Conservation (phyloP, 345 rosid genomes). For the Boechera divaricarpa region DNA sequence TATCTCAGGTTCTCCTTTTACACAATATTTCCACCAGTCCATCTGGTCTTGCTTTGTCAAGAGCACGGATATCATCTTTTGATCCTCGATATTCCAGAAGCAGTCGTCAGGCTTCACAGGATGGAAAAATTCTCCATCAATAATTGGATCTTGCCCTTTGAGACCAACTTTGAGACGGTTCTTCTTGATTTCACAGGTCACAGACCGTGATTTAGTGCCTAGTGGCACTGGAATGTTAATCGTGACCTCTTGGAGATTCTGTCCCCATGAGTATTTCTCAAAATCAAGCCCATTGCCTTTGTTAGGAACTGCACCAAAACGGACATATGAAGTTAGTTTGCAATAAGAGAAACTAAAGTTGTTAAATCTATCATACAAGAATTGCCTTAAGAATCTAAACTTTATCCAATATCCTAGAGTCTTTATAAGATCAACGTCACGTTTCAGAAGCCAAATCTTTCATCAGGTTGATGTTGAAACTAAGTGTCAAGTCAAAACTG, state of each 20-base stretch:
- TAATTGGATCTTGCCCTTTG: slow-evolving; percentile 78
- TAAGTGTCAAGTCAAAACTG: background rate
- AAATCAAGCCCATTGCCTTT: slow-evolving; percentile 89
- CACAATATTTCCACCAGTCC: slow-evolving; percentile 93
- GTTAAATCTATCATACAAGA: background rate
- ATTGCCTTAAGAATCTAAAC: slow-evolving; percentile 14
- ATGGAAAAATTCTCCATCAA: slow-evolving; percentile 76
- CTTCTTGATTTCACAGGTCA: slow-evolving; percentile 82
- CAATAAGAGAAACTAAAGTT: background rate
- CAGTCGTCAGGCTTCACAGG: slow-evolving; percentile 82
- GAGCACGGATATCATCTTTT: slow-evolving; percentile 51
- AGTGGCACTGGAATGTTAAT: slow-evolving; percentile 70
- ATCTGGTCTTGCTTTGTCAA: slow-evolving; percentile 89
- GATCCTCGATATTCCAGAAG: slow-evolving; percentile 85
- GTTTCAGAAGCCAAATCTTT: too few relatives aligned
- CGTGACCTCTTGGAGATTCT: slow-evolving; percentile 82
- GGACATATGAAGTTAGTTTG: background rate
- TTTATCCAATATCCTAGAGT: background rate
- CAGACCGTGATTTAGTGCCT: slow-evolving; percentile 77
- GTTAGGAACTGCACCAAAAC: slow-evolving; percentile 68
- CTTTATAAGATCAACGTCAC: background rate
- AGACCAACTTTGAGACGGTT: slow-evolving; percentile 85
- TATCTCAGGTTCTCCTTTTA: slow-evolving; percentile 84
- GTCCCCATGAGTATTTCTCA: slow-evolving; percentile 90
- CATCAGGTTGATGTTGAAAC: background rate